Evolutionary conservation across 768 basidiomycete species (phyloP), one percentile per base, ranked within the genome.

Genomic region (Boletus pseudopeckii): DNA sequence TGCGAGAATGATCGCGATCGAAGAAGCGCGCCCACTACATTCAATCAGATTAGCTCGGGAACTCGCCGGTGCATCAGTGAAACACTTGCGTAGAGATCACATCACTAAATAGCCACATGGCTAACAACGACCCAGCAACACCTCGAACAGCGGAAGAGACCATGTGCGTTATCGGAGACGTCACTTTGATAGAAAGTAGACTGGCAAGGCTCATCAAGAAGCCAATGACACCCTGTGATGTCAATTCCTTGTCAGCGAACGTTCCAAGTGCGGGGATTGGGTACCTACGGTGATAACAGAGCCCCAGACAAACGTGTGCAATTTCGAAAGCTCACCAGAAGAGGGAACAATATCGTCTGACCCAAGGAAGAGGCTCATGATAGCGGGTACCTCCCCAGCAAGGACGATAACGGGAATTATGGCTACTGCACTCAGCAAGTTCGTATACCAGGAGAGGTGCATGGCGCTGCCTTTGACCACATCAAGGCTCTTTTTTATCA

Each of bases 131-230:
- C n/a, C 88, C 91, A 1, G 92, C 85, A 26, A 98, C 95, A 17
- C 96, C 94, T 50, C 95, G 88, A 5, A 96, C 92, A 18, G 96
- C 95, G 11, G 93, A 93, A 4, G 92, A 95, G 26, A 97, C 76
- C 95, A 98, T 98, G 71, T 98, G 95, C 3, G 95, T 95, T 68
- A 98, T 93, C 14, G 95, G 95, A 1, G 93, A 96, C 8, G 95
- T 98, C 56, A 98, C 90, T 71, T 98, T 95, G 77, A 98, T 97
- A 24, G 91, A 94, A 30, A 98, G 78, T 56, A 95, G 75, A 57
- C 90, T 92, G 10, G 95, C 94, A 50, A 98, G 82, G 72, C 89
- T 92, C 83, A 98, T 97, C 62, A 95, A 73, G 80, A 97, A 98
- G 10, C 95, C 95, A 48, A 97, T 74, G 17, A 80, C 74, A 32